phyloP scores from a whole-genome alignment of 257 asterid species.

The Apocynum venetum region DNA sequence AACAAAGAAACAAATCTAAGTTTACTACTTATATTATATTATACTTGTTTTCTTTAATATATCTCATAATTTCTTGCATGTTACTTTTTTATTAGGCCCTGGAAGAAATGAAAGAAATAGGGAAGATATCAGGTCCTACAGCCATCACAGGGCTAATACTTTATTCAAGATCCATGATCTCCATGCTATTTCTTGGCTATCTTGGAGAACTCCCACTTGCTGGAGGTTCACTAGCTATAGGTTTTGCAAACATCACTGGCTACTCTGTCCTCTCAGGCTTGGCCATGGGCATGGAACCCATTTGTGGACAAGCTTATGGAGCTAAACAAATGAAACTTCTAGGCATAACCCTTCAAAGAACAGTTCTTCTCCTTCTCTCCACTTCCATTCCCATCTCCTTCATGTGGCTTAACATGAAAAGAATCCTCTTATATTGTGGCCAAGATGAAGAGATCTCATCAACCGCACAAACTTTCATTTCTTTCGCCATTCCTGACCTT shows the following conservation, averaged over 20 bases:
- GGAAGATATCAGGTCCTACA: slow-evolving; percentile 79
- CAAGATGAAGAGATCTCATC: slow-evolving; percentile 75
- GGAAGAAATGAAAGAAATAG: slow-evolving; percentile 76
- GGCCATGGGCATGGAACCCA: slow-evolving; percentile 99
- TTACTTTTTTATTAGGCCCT: slow-evolving; percentile 39
- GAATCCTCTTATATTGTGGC: slow-evolving; percentile 65
- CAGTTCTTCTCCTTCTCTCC: slow-evolving; percentile 70
- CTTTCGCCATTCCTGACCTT: slow-evolving; percentile 78
- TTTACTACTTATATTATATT: too few relatives aligned
- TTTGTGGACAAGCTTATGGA: slow-evolving; percentile 94
- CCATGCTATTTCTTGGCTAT: slow-evolving; percentile 88
- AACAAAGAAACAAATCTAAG: too few relatives aligned
- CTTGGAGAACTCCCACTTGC: slow-evolving; percentile 92
- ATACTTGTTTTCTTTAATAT: not conserved
- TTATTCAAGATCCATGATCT: slow-evolving; percentile 87
- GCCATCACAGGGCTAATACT: slow-evolving; percentile 70
- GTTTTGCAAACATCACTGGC: slow-evolving; percentile 91
- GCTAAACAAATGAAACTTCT: slow-evolving; percentile 85
- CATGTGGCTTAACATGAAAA: slow-evolving; percentile 82
- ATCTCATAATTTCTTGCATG: slow-evolving; percentile 6
- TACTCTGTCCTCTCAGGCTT: slow-evolving; percentile 94
- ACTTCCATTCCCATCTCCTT: slow-evolving; percentile 70
- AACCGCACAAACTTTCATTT: slow-evolving; percentile 67
- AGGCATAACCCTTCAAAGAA: slow-evolving; percentile 83
- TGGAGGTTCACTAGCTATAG: slow-evolving; percentile 88